Conservation (phyloP, 176 grass and related monocot genomes). For the Lolium multiflorum region DNA sequence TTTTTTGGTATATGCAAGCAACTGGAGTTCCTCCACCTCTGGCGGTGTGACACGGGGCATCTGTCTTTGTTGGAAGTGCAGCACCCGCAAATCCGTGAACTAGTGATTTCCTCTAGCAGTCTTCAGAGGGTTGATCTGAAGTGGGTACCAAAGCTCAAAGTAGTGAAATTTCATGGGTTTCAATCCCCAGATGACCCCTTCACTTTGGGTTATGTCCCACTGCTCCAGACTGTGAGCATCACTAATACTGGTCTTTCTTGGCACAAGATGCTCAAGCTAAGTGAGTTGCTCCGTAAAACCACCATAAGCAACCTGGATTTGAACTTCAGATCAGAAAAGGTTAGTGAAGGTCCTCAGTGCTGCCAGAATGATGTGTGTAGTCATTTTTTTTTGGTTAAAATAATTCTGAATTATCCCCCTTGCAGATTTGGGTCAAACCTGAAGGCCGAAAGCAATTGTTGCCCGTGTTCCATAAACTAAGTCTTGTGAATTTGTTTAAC, state of each 20-base stretch:
- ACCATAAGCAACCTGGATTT: constrained; percentile 19
- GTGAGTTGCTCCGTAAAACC: constrained; percentile 32
- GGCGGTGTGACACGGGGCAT: background rate
- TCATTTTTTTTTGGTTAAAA: background rate
- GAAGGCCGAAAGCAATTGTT: background rate
- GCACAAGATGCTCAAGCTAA: constrained; percentile 1
- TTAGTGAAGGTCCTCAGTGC: background rate
- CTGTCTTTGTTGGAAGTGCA: constrained; percentile 4
- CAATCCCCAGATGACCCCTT: background rate
- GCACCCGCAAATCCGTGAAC: background rate
- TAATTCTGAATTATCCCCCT: background rate
- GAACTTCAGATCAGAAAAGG: background rate
- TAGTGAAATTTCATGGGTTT: background rate
- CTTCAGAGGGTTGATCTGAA: constrained; percentile 4
- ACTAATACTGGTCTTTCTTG: background rate
- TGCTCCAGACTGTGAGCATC: background rate
- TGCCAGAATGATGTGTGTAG: background rate
- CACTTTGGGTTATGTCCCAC: background rate
- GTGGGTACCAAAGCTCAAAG: background rate
- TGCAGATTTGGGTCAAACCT: background rate
- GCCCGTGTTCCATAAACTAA: background rate
- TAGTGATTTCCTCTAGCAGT: background rate
- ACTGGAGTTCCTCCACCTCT: background rate
- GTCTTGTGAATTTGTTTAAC: background rate
- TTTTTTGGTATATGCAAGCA: background rate